Conservation (phyloP, 495 filamentous ascomycete species). For the Penicillium soppii region DNA sequence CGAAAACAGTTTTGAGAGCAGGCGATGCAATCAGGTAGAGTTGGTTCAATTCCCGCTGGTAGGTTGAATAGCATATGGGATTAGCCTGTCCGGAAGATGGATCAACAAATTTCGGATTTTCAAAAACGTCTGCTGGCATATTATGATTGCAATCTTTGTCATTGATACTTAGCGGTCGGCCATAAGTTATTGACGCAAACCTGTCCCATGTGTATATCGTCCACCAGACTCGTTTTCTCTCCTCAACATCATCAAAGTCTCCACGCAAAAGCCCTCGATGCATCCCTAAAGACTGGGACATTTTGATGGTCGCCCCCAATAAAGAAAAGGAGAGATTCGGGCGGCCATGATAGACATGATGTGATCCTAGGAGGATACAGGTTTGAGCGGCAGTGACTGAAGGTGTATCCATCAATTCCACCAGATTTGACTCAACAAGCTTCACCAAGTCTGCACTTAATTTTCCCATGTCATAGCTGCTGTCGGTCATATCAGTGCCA, state of each 20-base stretch:
- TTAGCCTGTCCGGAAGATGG: neutral
- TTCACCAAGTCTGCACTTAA: constrained; percentile 18
- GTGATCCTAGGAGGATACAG: constrained; percentile 34
- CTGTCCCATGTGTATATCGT: constrained; percentile 40
- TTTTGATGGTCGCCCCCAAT: constrained; percentile 35
- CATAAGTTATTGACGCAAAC: constrained; percentile 37
- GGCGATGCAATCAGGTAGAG: constrained; percentile 33
- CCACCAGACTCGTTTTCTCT: constrained; percentile 37
- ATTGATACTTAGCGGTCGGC: constrained; percentile 32
- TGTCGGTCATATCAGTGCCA: neutral
- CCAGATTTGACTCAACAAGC: constrained; percentile 20
- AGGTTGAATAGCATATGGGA: constrained; percentile 30
- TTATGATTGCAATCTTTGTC: constrained; percentile 35
- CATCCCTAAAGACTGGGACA: constrained; percentile 32
- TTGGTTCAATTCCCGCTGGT: constrained; percentile 31
- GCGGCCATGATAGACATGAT: constrained; percentile 35
- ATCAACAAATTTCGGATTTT: constrained; percentile 21
- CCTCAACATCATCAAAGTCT: constrained; percentile 26
- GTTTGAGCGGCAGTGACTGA: constrained; percentile 29
- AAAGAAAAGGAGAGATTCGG: constrained; percentile 34
- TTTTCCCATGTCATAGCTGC: constrained; percentile 12
- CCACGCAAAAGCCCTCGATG: constrained; percentile 24
- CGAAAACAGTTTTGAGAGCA: constrained; percentile 29
- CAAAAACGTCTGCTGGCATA: constrained; percentile 28
- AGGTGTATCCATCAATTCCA: constrained; percentile 36